Evolutionary conservation across 2,329 filamentous ascomycete genomes (phyloP).

Genomic region (Neofusicoccum cordaticola): DNA sequence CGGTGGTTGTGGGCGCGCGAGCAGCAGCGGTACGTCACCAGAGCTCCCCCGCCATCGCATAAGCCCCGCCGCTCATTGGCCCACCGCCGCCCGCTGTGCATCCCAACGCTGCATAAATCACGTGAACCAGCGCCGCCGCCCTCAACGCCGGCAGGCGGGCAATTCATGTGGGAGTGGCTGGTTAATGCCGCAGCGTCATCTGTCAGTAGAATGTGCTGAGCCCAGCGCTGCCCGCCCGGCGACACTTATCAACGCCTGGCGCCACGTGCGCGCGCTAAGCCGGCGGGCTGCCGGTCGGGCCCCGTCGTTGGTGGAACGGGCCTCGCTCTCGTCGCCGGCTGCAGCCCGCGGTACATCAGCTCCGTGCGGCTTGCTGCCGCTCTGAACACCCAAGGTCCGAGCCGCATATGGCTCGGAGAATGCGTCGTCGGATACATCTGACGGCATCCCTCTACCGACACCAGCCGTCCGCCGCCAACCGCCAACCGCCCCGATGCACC

Average conservation of each 20-base stretch:
- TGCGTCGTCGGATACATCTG: neutral
- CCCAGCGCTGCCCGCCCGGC: neutral
- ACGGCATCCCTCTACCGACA: neutral
- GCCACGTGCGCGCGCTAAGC: constrained; percentile 5
- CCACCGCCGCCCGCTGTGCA: neutral
- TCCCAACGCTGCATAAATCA: neutral
- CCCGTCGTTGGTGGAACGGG: neutral
- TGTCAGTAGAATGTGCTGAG: too few relatives aligned
- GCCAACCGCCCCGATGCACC: neutral
- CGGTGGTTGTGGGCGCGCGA: neutral
- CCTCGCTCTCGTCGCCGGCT: neutral
- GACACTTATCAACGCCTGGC: neutral
- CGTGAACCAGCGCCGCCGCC: neutral
- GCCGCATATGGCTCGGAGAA: neutral
- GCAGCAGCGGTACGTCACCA: neutral
- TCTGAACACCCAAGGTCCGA: neutral
- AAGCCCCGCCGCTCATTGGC: neutral
- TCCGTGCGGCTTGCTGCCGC: too few relatives aligned
- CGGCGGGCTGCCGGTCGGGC: neutral
- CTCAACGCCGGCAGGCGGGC: neutral
- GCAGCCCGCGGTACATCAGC: neutral
- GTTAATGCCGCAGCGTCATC: neutral
- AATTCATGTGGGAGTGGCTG: neutral
- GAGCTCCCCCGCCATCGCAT: neutral
- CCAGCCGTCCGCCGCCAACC: too few relatives aligned